phyloP scores from a whole-genome alignment of 2,329 filamentous ascomycete genomes.

The Fusarium xylarioides region DNA sequence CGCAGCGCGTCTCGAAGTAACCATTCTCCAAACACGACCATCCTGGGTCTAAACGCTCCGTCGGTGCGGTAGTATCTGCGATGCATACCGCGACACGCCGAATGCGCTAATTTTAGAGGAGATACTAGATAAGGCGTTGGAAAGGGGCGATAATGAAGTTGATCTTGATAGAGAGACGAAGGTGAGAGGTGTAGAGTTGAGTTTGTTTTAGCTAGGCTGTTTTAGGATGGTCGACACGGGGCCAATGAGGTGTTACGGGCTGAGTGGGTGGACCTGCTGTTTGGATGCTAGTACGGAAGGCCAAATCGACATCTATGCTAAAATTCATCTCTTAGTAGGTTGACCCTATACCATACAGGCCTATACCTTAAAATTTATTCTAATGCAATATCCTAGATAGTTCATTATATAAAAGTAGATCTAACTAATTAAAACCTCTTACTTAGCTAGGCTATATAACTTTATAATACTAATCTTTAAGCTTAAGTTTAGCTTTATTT shows the following conservation, averaged over 20 bases:
- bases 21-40: slow-evolving; percentile 15
- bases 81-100: slow-evolving; percentile 15
- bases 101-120: slow-evolving; percentile 20
- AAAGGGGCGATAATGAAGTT: slow-evolving; percentile 11
- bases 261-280: not conserved
- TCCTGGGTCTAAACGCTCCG: slow-evolving; percentile 27
- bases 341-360: no score
- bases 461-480: no score
- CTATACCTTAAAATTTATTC: no score
- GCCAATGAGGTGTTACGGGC: not conserved
- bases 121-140: slow-evolving; percentile 26
- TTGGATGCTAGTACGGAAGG: not conserved
- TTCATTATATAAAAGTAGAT: no score
- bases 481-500: no score
- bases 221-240: slow-evolving; percentile 12
- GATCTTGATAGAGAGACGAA: slow-evolving; percentile 27
- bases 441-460: no score
- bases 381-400: no score
- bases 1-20: slow-evolving; percentile 40
- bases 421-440: no score
- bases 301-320: no score
- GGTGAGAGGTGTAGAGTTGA: slow-evolving; percentile 19
- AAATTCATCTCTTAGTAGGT: no score
- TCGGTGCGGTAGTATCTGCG: slow-evolving; percentile 1
- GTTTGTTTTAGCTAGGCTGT: slow-evolving; percentile 13